These are phyloP conservation scores for Musa acuminata DNA, from an alignment of 176 grass and related monocot species.

Conservation along the genomic window DNA sequence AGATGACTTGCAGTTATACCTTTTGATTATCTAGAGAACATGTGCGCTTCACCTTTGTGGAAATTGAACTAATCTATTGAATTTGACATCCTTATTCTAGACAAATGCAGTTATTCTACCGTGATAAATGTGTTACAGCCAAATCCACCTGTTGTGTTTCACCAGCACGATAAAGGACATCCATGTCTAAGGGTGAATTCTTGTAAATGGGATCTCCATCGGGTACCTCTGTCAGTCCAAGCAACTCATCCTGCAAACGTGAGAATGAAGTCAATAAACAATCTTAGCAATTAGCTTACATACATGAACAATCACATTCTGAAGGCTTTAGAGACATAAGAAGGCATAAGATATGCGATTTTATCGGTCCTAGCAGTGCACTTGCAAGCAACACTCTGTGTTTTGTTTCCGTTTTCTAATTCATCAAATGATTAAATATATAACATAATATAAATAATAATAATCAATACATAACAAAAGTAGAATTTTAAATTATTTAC, in stretches of 20 bases:
- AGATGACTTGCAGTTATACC: not conserved
- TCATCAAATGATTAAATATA: not conserved
- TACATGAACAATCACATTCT: not conserved
- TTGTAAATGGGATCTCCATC: constrained; percentile 41
- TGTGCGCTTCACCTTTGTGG: not conserved
- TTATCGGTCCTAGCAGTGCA: not conserved
- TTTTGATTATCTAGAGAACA: not conserved
- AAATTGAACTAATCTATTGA: not conserved
- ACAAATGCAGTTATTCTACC: too few species aligned
- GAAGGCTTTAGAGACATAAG: not conserved
- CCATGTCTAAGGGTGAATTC: constrained; percentile 51
- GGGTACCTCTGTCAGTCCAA: constrained; percentile 64
- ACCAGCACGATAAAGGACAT: constrained; percentile 65
- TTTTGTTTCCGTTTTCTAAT: not conserved
- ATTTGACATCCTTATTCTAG: not conserved
- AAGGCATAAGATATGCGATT: not conserved
- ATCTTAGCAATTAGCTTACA: not conserved
- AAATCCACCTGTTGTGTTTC: constrained; percentile 64
- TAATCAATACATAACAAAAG: not conserved
- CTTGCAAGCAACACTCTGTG: not conserved
- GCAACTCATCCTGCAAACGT: constrained; percentile 64
- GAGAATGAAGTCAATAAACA: not conserved
- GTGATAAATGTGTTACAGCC: not conserved
- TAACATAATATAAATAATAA: not conserved
- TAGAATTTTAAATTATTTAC: not conserved